Base-by-base conservation (phyloP, 192 early-diverging fungal species). In the Mortierella alpina region DNA sequence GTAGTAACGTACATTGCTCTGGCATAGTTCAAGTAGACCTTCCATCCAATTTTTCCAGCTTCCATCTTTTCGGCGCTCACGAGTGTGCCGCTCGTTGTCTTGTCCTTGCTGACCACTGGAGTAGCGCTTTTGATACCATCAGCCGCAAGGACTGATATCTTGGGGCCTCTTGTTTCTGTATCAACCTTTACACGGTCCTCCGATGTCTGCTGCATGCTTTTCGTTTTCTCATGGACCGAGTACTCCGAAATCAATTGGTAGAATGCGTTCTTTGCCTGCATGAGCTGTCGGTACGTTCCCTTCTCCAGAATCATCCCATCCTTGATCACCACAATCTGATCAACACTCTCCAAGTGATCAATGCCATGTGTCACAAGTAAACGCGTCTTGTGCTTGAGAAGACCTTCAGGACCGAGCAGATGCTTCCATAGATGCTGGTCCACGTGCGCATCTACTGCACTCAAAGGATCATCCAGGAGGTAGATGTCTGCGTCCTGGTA, bases 341-440 rank as follows among this genome's bases (percentile, higher is more conserved):
- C 91, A 1, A 87, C 79, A 42, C 87, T 83, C 48, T 86, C 87
- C 9, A 98, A 63, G 66, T 93, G 92, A 59, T 92, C 90, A 49
- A 98, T 91, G 13, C 90, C 91, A 66, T 93, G 92, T 11, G 95
- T 95, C 12, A 95, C 93, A 42, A 96, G 86, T 44, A 99, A 70
- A 11, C 96, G 88, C 23, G 91, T 86, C 73, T 96, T 95, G 56
- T 86, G 84, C 50, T 87, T 86, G n/a, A 98, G 85, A 41, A 97
- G 61, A 20, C 96, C 96, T 6, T 89, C 76, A 18, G 94, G 92
- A 18, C 96, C 96, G 64, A 98, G 83, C 6, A 96, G 91, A 51
- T 95, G 68, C 44, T 95, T 89, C 83, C 97, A 97, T 31, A 99
- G 89, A 91, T 72, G 75, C 64, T 78, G 72, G 53, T 88, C 90